Evolutionary conservation across 352 stramenopile species (phyloP).

Genomic region (Phytophthora ramorum): DNA sequence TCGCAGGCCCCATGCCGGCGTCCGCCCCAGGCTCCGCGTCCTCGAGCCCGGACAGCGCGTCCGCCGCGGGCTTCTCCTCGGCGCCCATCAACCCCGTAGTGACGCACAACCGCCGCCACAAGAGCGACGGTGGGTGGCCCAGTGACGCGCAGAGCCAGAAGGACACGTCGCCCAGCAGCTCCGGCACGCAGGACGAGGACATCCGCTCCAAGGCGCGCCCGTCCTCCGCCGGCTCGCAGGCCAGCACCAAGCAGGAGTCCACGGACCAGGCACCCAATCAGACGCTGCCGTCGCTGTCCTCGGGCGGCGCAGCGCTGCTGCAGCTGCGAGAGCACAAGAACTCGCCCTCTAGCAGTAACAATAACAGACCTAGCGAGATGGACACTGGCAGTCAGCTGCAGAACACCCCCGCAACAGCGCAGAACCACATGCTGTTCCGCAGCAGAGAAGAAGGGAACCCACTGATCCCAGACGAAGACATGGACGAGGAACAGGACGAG

Average conservation of each 20-base stretch:
- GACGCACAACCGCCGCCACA: constrained; percentile 26
- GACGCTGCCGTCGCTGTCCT: constrained; percentile 57
- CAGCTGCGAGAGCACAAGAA: constrained; percentile 21
- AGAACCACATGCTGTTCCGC: neutral
- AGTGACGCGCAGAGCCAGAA: constrained; percentile 18
- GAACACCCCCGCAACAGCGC: neutral
- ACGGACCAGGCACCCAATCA: neutral
- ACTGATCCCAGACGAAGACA: constrained; percentile 28
- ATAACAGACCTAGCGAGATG: neutral
- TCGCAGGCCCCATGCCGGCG: neutral
- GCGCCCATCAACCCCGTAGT: constrained; percentile 42
- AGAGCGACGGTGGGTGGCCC: constrained; percentile 29
- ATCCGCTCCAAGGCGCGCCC: constrained; percentile 21
- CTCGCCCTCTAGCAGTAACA: neutral
- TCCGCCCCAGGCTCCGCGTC: constrained; percentile 2
- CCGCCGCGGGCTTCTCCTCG: constrained; percentile 44
- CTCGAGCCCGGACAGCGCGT: neutral
- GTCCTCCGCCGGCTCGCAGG: constrained; percentile 15
- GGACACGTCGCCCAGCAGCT: constrained; percentile 26
- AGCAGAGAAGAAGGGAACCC: constrained; percentile 27
- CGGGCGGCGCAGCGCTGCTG: constrained; percentile 46
- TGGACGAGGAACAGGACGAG: constrained; percentile 26
- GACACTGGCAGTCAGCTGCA: neutral
- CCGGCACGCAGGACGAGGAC: constrained; percentile 37
- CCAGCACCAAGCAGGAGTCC: constrained; percentile 12